phyloP scores from a whole-genome alignment of 2,329 filamentous ascomycete genomes.

The Phaeosphaeria sp. region DNA sequence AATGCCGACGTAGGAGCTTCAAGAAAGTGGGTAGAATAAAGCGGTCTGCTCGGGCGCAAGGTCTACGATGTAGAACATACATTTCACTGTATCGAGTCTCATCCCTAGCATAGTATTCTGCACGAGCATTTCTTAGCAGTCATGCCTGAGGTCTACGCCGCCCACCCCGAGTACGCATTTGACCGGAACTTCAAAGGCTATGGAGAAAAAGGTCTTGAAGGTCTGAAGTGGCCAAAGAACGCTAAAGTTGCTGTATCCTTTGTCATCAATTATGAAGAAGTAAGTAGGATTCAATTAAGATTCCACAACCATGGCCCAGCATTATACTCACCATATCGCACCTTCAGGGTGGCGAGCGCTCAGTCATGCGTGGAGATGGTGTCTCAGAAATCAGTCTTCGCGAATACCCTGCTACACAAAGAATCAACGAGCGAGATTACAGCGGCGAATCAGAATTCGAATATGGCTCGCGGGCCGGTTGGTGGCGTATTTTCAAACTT shows the following conservation, averaged over 20 bases:
- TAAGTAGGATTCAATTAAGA: background rate
- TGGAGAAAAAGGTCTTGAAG: slow-evolving; percentile 48
- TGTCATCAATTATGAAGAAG: slow-evolving; percentile 30
- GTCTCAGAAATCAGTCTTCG: slow-evolving; percentile 39
- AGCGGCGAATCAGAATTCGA: slow-evolving; percentile 60
- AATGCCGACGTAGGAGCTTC: background rate
- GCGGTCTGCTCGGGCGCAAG: background rate
- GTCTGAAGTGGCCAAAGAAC: slow-evolving; percentile 43
- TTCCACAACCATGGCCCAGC: background rate
- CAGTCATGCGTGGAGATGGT: slow-evolving; percentile 40
- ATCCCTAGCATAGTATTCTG: background rate
- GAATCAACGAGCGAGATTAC: slow-evolving; percentile 52
- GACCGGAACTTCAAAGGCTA: slow-evolving; percentile 53
- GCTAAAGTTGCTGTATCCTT: slow-evolving; percentile 49
- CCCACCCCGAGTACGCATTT: slow-evolving; percentile 34
- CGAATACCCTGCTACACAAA: slow-evolving; percentile 46
- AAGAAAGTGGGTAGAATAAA: background rate
- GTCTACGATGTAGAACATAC: background rate
- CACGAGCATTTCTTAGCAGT: background rate
- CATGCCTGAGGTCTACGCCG: slow-evolving; percentile 36
- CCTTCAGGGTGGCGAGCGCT: slow-evolving; percentile 34
- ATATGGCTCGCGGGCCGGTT: slow-evolving; percentile 58
- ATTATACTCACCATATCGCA: slow-evolving; percentile 28
- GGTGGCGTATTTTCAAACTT: slow-evolving; percentile 58
- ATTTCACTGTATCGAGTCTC: background rate